Base-by-base conservation (phyloP, 345 rosid species). In the Toxicodendron radicans region DNA sequence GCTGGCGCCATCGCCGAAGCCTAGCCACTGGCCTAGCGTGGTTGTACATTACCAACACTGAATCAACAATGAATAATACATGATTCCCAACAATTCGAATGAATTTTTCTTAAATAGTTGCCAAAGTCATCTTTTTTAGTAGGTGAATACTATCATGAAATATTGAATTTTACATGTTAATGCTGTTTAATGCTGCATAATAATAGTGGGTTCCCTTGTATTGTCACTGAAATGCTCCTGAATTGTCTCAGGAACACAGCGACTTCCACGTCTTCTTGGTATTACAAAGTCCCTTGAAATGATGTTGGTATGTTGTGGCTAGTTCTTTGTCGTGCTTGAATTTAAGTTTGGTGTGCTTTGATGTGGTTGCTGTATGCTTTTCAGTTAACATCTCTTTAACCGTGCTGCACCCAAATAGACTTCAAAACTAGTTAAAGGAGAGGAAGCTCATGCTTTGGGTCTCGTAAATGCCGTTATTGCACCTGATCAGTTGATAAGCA, bases 181-280 rank as follows among this genome's bases (percentile, higher is more conserved):
- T 49, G n/a, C n/a, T n/a, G n/a, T n/a, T n/a, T 64, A 33, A 24
- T 32, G 13, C 57, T 64, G 13, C 58, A 48, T 24, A 58, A 7
- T 60, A 41, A 63, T 75, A 33, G 10, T 56, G n/a, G 3, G 23
- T 70, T 53, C 27, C 54, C 10, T 46, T 23, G 35, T 2, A 58
- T 62, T 23, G 8, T 52, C 68, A 54, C 73, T 70, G 73, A 73
- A n/a, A 33, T 69, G 69, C 56, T 60, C 76, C 68, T 86, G 73
- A 71, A 62, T 80, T 83, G 86, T 24, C 61, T 64, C 87, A 92
- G 98, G 99, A 76, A 93, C 99, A 33, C 97, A 95, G 77, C 87
- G 99, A 48, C 98, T 95, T 86, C 99, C 99, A 6, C 98, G 99
- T 61, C 98, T 95, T 78, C 95, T 95, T 80, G 99, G 99, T 72